Evolutionary conservation across 179 eudicot genomes (phyloP).

Genomic region (Spinacia oleracea): DNA sequence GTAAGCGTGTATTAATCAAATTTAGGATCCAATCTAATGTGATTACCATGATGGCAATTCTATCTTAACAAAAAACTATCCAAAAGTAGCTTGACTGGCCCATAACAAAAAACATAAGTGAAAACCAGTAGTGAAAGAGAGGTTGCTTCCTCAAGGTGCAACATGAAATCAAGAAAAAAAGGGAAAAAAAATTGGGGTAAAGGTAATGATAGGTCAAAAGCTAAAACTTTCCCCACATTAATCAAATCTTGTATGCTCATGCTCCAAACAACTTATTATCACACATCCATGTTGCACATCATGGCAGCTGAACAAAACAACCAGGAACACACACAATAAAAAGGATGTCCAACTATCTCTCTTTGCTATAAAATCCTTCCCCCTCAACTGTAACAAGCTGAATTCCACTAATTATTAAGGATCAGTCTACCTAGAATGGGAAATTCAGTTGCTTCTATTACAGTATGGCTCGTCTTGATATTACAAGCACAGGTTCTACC

Average conservation of each 20-base stretch:
- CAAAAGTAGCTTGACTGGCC: conserved; percentile 1
- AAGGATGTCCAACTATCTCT: conserved; percentile 4
- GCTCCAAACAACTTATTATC: conserved; percentile 36
- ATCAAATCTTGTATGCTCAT: conserved; percentile 25
- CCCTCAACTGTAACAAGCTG: background rate
- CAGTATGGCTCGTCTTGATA: conserved; percentile 24
- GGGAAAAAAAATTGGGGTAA: conserved; percentile 14
- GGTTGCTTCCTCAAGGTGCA: conserved; percentile 14
- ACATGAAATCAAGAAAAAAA: conserved; percentile 20
- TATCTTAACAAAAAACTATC: background rate
- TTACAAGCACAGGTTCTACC: conserved; percentile 24
- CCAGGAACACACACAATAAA: background rate
- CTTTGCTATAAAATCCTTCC: conserved; percentile 17
- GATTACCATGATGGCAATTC: conserved; percentile 10
- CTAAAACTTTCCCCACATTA: conserved; percentile 25
- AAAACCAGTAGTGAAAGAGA: background rate
- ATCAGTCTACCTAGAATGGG: conserved; percentile 19
- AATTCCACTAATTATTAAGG: background rate
- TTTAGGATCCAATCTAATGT: background rate
- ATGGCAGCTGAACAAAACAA: conserved; percentile 24
- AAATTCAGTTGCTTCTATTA: conserved; percentile 14
- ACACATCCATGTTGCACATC: conserved; percentile 32
- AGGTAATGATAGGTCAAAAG: conserved; percentile 25
- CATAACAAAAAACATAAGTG: background rate
- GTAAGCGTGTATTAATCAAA: conserved; percentile 21